These are phyloP conservation scores for Geranium rotundifolium DNA, from an alignment of 345 rosid species.

Conservation along the genomic window DNA sequence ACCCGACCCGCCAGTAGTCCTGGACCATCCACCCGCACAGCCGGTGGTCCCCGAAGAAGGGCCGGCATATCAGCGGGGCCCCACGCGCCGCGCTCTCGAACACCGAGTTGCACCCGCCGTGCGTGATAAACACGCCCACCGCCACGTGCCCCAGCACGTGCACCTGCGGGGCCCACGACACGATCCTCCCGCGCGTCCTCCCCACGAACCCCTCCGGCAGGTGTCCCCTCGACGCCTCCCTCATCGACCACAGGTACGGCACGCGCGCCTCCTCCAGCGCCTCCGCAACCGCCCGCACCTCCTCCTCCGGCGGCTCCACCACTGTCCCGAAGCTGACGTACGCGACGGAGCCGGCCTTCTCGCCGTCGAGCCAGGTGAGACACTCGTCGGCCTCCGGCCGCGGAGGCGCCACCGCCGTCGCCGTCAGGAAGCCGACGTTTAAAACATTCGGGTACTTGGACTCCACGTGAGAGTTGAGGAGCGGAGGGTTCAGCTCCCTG, in stretches of 20 bases:
- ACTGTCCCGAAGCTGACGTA: too few species aligned
- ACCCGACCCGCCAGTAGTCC: not conserved
- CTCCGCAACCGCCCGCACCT: not conserved
- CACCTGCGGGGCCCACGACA: not conserved
- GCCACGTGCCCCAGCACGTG: not conserved
- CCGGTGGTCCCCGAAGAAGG: not conserved
- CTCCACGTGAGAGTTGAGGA: constrained; percentile 21
- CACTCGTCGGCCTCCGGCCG: too few species aligned
- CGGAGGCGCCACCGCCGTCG: too few species aligned
- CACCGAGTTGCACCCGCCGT: not conserved
- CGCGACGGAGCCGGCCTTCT: too few species aligned
- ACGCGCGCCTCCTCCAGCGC: not conserved
- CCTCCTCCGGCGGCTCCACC: not conserved
- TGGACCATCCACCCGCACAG: not conserved
- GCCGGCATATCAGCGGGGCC: not conserved
- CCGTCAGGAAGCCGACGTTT: constrained; percentile 20
- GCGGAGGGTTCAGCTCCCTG: constrained; percentile 31
- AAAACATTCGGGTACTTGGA: constrained; percentile 23
- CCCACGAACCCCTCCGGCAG: not conserved
- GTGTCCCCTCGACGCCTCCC: too few species aligned
- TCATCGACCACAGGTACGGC: too few species aligned
- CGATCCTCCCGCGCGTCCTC: not conserved
- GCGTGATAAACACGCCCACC: not conserved
- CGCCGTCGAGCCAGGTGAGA: too few species aligned
- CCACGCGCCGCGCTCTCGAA: not conserved